Conservation (phyloP, 108 stramenopile genomes). For the Pseudonitzschia multiseries region DNA sequence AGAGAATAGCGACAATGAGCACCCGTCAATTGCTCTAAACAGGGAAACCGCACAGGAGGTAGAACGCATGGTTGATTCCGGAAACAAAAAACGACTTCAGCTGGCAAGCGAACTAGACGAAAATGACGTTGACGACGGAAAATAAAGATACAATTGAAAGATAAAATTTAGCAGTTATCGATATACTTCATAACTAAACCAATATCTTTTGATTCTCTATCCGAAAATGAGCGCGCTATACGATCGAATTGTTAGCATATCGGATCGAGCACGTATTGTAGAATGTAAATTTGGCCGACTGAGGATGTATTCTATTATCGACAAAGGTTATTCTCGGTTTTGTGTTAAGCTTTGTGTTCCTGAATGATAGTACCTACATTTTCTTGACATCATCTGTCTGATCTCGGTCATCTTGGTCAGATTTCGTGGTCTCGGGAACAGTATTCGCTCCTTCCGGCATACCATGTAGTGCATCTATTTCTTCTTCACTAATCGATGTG, state of each 20-base stretch:
- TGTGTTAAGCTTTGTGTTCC: neutral
- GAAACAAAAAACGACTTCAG: slow-evolving; percentile 41
- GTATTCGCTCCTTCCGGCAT: slow-evolving; percentile 10
- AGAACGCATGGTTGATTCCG: slow-evolving; percentile 69
- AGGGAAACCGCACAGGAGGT: slow-evolving; percentile 52
- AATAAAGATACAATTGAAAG: neutral
- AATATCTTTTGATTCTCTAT: neutral
- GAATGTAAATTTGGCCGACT: neutral
- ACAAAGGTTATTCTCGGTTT: neutral
- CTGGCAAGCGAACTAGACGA: slow-evolving; percentile 1
- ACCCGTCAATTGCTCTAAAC: slow-evolving; percentile 32
- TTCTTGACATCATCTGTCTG: slow-evolving; percentile 9
- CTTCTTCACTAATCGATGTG: slow-evolving; percentile 21
- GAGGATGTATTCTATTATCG: slow-evolving; percentile 14
- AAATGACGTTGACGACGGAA: neutral
- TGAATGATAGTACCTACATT: neutral
- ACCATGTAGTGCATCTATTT: slow-evolving; percentile 8
- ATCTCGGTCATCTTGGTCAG: neutral
- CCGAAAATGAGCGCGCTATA: neutral
- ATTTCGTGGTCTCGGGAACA: neutral
- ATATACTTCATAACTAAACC: slow-evolving; percentile 1
- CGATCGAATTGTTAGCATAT: neutral
- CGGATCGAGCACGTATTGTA: neutral
- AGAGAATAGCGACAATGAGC: slow-evolving; percentile 39
- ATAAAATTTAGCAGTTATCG: slow-evolving; percentile 3